phyloP scores from a whole-genome alignment of 176 grass and related monocot species.

The Panicum miliaceum region DNA sequence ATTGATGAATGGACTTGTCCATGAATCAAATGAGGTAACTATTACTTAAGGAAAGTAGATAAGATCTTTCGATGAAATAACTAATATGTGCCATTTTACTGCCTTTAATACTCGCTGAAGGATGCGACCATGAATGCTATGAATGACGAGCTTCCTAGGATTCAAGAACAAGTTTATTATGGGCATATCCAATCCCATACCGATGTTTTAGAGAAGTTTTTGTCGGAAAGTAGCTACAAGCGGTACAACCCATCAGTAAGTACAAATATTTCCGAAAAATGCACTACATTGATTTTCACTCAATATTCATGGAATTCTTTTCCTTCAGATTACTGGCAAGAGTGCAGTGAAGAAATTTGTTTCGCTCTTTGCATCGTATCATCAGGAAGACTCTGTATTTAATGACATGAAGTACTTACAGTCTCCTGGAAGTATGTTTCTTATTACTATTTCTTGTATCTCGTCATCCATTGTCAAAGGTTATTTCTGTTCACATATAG shows the following conservation, averaged over 20 bases:
- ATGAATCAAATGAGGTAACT: conserved; percentile 86
- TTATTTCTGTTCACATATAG: conserved; percentile 39
- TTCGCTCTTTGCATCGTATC: conserved; percentile 77
- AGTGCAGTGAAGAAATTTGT: conserved; percentile 73
- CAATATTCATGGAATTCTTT: conserved; percentile 32
- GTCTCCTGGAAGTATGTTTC: conserved; percentile 78
- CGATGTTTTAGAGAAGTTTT: conserved; percentile 92
- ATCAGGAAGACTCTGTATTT: conserved; percentile 65
- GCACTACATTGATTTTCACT: conserved; percentile 26
- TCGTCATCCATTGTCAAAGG: conserved; percentile 30
- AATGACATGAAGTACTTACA: conserved; percentile 83
- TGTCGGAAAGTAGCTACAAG: conserved; percentile 82
- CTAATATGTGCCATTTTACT: conserved; percentile 31
- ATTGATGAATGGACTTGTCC: conserved; percentile 97
- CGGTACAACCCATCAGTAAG: conserved; percentile 91
- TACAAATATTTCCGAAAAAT: conserved; percentile 36
- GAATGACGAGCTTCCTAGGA: conserved; percentile 91
- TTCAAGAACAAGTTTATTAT: conserved; percentile 99
- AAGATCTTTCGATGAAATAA: conserved; percentile 18
- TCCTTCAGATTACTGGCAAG: conserved; percentile 74
- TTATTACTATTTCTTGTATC: conserved; percentile 34
- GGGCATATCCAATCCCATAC: conserved; percentile 93
- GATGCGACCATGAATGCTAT: conserved; percentile 91
- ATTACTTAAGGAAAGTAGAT: conserved; percentile 27
- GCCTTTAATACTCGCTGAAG: conserved; percentile 48